These are phyloP conservation scores for Meira miltonrushii DNA, from an alignment of 1,284 basidiomycete species.

Conservation along the genomic window DNA sequence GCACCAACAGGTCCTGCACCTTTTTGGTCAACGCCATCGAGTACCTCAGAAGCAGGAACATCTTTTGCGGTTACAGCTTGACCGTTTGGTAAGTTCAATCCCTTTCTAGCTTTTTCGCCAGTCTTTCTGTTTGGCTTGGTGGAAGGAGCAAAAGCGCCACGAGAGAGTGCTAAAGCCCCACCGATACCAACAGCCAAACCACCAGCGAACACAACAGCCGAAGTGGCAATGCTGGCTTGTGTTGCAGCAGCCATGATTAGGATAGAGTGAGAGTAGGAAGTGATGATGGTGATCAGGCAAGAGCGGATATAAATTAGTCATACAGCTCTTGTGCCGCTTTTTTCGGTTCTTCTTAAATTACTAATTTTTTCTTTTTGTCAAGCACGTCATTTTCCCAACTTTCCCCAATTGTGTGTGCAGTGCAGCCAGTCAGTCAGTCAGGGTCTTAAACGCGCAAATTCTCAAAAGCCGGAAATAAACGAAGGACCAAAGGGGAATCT, in stretches of 20 bases:
- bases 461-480: too few relatives aligned
- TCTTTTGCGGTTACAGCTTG: conserved; percentile 14
- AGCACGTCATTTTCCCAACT: too few relatives aligned
- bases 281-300: too few relatives aligned
- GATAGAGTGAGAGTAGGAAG: too few relatives aligned
- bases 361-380: too few relatives aligned
- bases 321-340: too few relatives aligned
- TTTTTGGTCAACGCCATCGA: conserved; percentile 29
- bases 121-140: conserved; percentile 37
- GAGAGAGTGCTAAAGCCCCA: conserved; percentile 38
- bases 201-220: conserved; percentile 44
- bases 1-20: conserved; percentile 20
- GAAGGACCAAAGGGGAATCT: too few relatives aligned
- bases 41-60: conserved; percentile 24
- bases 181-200: conserved; percentile 44
- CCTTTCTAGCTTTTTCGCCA: conserved; percentile 22
- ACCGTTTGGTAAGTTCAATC: conserved; percentile 2
- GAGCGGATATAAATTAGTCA: too few relatives aligned
- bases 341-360: too few relatives aligned
- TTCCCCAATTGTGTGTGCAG: too few relatives aligned
- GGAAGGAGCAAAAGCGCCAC: conserved; percentile 36
- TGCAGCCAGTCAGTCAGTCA: too few relatives aligned
- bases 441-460: too few relatives aligned
- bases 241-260: conserved; percentile 7
- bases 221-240: conserved; percentile 9